phyloP scores from a whole-genome alignment of 148 eudicot genomes.

The Cornus florida region DNA sequence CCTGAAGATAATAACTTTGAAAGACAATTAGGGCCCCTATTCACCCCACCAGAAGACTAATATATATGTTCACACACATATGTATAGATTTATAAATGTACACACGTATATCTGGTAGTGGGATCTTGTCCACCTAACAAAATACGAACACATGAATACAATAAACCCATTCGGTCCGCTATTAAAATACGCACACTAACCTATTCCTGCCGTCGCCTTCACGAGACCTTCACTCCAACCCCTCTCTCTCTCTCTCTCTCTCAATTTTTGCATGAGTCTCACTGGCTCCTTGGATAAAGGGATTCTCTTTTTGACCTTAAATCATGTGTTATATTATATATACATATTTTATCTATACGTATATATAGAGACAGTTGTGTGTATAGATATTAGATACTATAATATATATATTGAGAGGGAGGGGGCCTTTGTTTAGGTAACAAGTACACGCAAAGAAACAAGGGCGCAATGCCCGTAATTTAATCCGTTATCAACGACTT shows the following conservation, averaged over 20 bases:
- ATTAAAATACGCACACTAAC: conserved; percentile 7
- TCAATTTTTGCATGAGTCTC: background rate
- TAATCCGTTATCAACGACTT: conserved; percentile 28
- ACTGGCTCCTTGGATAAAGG: conserved; percentile 24
- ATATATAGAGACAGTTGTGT: no score
- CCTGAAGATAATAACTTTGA: conserved; percentile 20
- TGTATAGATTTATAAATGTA: background rate
- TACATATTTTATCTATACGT: background rate
- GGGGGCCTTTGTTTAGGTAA: no score
- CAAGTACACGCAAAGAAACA: conserved; percentile 21
- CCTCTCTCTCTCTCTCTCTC: background rate
- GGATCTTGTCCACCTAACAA: conserved; percentile 6
- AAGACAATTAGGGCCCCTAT: conserved; percentile 1
- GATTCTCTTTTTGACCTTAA: conserved; percentile 27
- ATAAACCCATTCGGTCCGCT: conserved; percentile 5
- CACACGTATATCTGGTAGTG: background rate
- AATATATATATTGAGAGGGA: no score
- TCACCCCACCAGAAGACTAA: background rate
- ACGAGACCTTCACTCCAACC: conserved; percentile 53
- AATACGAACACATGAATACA: background rate
- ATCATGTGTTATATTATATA: no score
- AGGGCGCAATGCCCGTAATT: conserved; percentile 17
- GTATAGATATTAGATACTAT: no score
- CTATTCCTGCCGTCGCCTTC: conserved; percentile 65
- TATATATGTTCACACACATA: background rate